Conservation (phyloP, 208 protist genomes). For the Crithidia thermophila region DNA sequence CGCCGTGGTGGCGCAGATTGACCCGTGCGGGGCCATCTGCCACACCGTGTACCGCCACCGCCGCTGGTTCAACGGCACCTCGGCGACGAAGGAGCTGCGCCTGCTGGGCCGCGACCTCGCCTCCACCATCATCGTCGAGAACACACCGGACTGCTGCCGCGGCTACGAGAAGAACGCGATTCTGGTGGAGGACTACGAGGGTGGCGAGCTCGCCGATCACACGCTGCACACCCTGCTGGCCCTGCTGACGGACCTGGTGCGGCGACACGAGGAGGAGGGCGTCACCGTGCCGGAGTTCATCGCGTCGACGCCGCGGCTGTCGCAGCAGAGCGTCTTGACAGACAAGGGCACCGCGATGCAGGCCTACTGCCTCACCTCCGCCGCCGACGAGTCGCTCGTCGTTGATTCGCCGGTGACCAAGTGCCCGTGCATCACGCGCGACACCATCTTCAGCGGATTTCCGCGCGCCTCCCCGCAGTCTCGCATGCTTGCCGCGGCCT, state of each 20-base stretch:
- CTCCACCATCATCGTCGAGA: slow-evolving; percentile 88
- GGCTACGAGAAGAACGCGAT: slow-evolving; percentile 89
- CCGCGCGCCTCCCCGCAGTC: slow-evolving; percentile 1
- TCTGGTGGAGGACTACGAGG: slow-evolving; percentile 90
- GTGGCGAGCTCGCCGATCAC: slow-evolving; percentile 87
- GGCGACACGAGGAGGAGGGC: slow-evolving; percentile 35
- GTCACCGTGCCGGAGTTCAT: slow-evolving; percentile 82
- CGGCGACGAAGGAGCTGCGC: slow-evolving; percentile 80
- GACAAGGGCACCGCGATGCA: slow-evolving; percentile 67
- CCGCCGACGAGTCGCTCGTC: slow-evolving; percentile 17
- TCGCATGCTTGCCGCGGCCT: not conserved
- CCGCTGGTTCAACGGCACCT: slow-evolving; percentile 66
- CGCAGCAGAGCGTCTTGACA: slow-evolving; percentile 51
- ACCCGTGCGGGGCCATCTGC: slow-evolving; percentile 54
- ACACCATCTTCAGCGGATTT: not conserved
- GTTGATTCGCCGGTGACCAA: slow-evolving; percentile 3
- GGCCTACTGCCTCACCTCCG: slow-evolving; percentile 71
- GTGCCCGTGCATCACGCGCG: slow-evolving; percentile 3
- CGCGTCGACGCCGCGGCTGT: slow-evolving; percentile 38
- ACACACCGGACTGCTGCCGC: slow-evolving; percentile 90
- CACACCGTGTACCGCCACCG: slow-evolving; percentile 85
- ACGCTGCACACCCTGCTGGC: slow-evolving; percentile 70
- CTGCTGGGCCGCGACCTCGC: slow-evolving; percentile 80
- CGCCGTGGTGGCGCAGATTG: slow-evolving; percentile 85
- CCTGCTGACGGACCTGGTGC: slow-evolving; percentile 75